Evolutionary conservation across 257 asterid genomes (phyloP).

Genomic region (Solanum virginianum): DNA sequence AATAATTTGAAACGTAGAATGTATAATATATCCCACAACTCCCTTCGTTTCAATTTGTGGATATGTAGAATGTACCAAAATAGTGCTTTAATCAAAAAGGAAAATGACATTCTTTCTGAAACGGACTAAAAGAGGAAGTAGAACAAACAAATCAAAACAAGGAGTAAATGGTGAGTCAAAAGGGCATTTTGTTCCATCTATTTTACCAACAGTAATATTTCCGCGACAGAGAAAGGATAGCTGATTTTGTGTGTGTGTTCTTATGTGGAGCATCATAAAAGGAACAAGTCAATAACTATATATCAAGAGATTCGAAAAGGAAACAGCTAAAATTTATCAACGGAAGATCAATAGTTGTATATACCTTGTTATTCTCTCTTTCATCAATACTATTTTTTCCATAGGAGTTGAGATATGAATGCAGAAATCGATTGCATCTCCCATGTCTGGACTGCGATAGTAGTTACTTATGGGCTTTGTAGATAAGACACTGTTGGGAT

Average conservation of each 20-base stretch:
- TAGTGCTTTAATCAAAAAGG: background rate
- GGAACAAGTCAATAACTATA: background rate
- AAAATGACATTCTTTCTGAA: background rate
- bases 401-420: slow-evolving; percentile 65
- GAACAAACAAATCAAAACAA: too few species aligned
- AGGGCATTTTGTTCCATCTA: background rate
- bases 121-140: background rate
- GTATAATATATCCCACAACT: background rate
- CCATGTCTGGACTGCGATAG: slow-evolving; percentile 94
- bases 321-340: background rate
- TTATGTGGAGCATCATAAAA: background rate
- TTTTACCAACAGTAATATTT: background rate
- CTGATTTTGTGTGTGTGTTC: background rate
- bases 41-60: background rate
- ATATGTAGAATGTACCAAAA: too few species aligned
- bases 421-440: slow-evolving; percentile 69
- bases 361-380: slow-evolving; percentile 68
- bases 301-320: background rate
- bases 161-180: background rate
- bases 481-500: slow-evolving; percentile 65
- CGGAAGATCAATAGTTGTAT: background rate
- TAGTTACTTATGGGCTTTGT: slow-evolving; percentile 70
- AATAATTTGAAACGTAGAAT: background rate
- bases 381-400: slow-evolving; percentile 61
- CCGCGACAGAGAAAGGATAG: background rate